Evolutionary conservation across 139 green algal species (phyloP).

Genomic region (Deuterostichococcus epilithicus): DNA sequence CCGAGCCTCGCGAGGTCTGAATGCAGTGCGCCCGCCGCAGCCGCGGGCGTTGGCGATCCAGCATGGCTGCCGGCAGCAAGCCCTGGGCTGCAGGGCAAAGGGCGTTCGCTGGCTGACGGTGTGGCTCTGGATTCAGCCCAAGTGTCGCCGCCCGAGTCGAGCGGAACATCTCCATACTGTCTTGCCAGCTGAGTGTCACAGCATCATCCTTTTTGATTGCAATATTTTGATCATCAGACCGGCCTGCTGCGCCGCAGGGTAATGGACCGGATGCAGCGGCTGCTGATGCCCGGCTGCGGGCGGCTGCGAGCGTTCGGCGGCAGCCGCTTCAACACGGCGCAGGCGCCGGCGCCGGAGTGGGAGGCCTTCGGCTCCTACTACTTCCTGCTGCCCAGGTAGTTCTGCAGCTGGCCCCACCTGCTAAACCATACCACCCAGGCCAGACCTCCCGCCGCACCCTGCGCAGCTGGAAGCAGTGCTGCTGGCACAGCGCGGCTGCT

Average conservation of each 20-base stretch:
- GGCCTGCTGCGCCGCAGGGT: background rate
- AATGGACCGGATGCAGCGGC: slow-evolving; percentile 57
- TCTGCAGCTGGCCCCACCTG: background rate
- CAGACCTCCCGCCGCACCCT: background rate
- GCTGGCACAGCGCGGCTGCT: background rate
- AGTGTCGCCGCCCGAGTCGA: too few species aligned
- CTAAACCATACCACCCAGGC: background rate
- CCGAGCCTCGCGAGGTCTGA: too few species aligned
- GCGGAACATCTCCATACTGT: too few species aligned
- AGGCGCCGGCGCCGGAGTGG: slow-evolving; percentile 45
- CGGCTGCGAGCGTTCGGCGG: slow-evolving; percentile 75
- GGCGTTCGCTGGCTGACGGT: too few species aligned
- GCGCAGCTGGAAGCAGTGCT: background rate
- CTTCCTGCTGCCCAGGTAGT: slow-evolving; percentile 69
- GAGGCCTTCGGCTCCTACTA: slow-evolving; percentile 68
- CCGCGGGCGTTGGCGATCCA: too few species aligned
- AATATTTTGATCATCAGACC: too few species aligned
- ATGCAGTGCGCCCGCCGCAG: too few species aligned
- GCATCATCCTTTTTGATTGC: too few species aligned
- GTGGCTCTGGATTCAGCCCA: too few species aligned
- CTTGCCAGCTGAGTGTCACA: too few species aligned
- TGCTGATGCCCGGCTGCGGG: slow-evolving; percentile 52
- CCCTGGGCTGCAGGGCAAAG: too few species aligned
- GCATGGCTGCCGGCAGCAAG: too few species aligned
- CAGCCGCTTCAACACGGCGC: slow-evolving; percentile 48